These are phyloP conservation scores for Coemansia sp. DNA, from an alignment of 192 early-diverging fungal genomes.

Conservation along the genomic window DNA sequence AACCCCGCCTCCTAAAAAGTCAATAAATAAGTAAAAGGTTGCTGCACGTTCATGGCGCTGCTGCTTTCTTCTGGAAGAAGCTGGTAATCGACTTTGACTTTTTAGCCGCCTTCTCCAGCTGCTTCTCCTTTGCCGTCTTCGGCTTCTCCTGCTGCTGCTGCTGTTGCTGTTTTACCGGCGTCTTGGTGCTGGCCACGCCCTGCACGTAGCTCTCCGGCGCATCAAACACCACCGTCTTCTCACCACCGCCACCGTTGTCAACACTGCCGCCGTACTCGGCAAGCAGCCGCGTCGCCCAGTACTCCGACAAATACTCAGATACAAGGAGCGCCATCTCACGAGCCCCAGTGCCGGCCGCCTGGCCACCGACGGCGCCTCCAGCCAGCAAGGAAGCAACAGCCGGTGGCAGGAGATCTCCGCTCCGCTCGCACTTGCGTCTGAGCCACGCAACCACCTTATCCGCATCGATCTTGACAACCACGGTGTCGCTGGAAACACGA, in stretches of 20 bases:
- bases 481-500: slow-evolving; percentile 14
- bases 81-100: slow-evolving; percentile 45
- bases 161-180: neutral
- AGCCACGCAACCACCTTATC: slow-evolving; percentile 35
- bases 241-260: slow-evolving; percentile 9
- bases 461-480: slow-evolving; percentile 26
- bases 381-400: neutral
- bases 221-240: slow-evolving; percentile 26
- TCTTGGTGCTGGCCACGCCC: slow-evolving; percentile 18
- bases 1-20: neutral
- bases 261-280: slow-evolving; percentile 32
- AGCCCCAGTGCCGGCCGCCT: slow-evolving; percentile 7
- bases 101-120: slow-evolving; percentile 42
- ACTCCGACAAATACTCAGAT: slow-evolving; percentile 35
- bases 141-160: slow-evolving; percentile 20
- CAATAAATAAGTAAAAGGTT: neutral
- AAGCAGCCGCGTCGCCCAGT: slow-evolving; percentile 26
- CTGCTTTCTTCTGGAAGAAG: slow-evolving; percentile 38
- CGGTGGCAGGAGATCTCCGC: slow-evolving; percentile 16
- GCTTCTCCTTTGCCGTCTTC: slow-evolving; percentile 47
- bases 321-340: slow-evolving; percentile 48
- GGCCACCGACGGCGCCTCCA: neutral
- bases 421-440: slow-evolving; percentile 29
- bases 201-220: slow-evolving; percentile 31
- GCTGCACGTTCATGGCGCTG: neutral